Percentiles rank a stretch among this genome's conserved stretches.
Conservation (phyloP, 345 rosid species). For the Euclidium syriacum region DNA sequence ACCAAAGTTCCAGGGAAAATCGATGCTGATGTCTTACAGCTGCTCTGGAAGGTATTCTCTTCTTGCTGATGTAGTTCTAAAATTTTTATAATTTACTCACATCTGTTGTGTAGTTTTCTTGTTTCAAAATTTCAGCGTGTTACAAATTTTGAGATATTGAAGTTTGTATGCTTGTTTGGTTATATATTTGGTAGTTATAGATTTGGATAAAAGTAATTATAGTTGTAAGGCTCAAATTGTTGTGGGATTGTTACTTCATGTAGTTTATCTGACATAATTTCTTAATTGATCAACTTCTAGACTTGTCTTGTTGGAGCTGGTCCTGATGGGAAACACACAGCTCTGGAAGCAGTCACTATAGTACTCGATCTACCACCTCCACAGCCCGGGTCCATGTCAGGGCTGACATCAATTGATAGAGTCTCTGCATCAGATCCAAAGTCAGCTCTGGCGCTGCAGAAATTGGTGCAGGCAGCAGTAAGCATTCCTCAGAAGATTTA, state of each 20-base stretch:
- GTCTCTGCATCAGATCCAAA: constrained; percentile 98
- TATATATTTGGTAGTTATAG: neutral
- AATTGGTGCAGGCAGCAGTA: constrained; percentile 98
- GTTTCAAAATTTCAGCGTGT: neutral
- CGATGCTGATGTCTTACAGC: constrained; percentile 94
- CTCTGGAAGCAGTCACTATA: constrained; percentile 96
- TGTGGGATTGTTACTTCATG: neutral
- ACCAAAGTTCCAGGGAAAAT: constrained; percentile 99
- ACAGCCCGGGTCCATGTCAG: constrained; percentile 94
- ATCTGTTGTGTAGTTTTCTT: neutral
- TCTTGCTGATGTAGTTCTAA: neutral
- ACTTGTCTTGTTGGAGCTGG: constrained; percentile 99
- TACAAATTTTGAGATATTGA: constrained; percentile 2
- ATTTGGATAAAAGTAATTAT: neutral
- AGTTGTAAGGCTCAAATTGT: neutral
- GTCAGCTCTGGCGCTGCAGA: constrained; percentile 93
- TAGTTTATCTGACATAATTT: neutral
- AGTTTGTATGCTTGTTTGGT: constrained; percentile 9
- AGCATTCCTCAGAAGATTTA: constrained; percentile 32
- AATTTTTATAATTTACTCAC: neutral
- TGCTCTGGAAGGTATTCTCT: constrained; percentile 85
- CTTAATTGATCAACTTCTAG: constrained; percentile 35
- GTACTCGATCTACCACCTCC: constrained; percentile 99
- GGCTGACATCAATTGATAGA: constrained; percentile 79
- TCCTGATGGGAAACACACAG: constrained; percentile 95